Evolutionary conservation across 129 eudicot species (phyloP).

Genomic region (Flaveria robusta): DNA sequence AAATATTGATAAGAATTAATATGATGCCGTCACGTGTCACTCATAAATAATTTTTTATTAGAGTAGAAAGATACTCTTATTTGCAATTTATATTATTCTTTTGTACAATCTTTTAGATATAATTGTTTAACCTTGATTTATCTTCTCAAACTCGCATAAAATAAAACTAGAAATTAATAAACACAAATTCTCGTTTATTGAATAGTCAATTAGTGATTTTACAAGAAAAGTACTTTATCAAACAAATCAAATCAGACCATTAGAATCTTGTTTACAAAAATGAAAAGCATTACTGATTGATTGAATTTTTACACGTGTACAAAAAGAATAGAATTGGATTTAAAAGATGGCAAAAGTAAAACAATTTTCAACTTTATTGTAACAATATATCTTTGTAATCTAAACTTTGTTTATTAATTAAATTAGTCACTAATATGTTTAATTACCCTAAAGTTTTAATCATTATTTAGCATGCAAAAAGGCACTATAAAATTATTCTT

Average conservation of each 20-base stretch:
- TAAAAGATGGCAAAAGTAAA: not conserved
- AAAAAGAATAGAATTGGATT: not conserved
- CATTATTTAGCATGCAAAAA: constrained; percentile 31
- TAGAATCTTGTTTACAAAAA: constrained; percentile 5
- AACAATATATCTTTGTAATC: not conserved
- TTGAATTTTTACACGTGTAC: not conserved
- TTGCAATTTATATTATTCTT: no score
- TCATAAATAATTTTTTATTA: no score
- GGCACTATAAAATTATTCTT: constrained; percentile 25
- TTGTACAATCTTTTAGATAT: no score
- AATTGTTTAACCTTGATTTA: not conserved
- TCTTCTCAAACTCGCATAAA: not conserved
- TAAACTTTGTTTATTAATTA: not conserved
- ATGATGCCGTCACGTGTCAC: no score
- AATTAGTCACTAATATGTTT: constrained; percentile 1
- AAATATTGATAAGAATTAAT: no score
- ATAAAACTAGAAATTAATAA: not conserved
- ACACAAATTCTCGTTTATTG: not conserved
- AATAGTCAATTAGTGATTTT: constrained; percentile 15
- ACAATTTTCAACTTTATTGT: not conserved
- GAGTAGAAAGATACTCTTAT: no score
- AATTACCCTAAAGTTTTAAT: constrained; percentile 23
- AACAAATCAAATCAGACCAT: constrained; percentile 21
- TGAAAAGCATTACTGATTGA: constrained; percentile 17
- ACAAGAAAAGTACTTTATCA: not conserved